Evolutionary conservation across 306 rosid species (phyloP).

Genomic region (Vigna unguiculata): DNA sequence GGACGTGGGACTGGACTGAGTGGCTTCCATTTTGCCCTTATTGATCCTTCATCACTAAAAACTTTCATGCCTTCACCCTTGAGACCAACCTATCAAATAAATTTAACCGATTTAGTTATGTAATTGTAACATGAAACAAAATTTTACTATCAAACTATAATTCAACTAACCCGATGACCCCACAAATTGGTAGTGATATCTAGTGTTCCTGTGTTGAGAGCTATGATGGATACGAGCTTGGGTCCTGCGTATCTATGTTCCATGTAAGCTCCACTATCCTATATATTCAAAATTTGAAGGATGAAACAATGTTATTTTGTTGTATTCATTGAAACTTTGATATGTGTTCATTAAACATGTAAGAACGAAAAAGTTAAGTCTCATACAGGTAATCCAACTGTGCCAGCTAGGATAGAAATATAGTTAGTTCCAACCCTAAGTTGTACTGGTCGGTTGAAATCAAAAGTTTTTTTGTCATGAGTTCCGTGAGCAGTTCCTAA

Average conservation of each 20-base stretch:
- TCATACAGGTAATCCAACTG: constrained; percentile 86
- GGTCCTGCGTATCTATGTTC: constrained; percentile 89
- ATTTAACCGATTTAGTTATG: not conserved
- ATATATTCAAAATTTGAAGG: constrained; percentile 21
- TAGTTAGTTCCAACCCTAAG: constrained; percentile 61
- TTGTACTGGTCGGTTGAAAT: constrained; percentile 44
- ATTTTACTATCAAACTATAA: not conserved
- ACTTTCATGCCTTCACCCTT: constrained; percentile 55
- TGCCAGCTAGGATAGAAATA: constrained; percentile 59
- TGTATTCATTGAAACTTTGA: not conserved
- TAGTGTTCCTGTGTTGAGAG: constrained; percentile 66
- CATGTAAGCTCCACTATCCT: constrained; percentile 99
- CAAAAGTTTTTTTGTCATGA: constrained; percentile 67
- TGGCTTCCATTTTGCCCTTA: constrained; percentile 54
- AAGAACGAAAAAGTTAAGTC: constrained; percentile 1
- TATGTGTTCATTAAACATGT: not conserved
- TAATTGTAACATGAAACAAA: too few relatives aligned
- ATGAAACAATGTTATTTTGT: not conserved
- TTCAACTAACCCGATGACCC: constrained; percentile 66
- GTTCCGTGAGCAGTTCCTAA: constrained; percentile 72
- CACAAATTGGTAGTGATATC: constrained; percentile 65
- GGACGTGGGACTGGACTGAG: constrained; percentile 40
- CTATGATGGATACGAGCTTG: constrained; percentile 54
- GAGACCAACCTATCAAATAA: constrained; percentile 59
- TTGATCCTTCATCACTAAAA: constrained; percentile 61